Evolutionary conservation across 768 basidiomycete genomes (phyloP).

Genomic region (Rhizopogon vulgaris): DNA sequence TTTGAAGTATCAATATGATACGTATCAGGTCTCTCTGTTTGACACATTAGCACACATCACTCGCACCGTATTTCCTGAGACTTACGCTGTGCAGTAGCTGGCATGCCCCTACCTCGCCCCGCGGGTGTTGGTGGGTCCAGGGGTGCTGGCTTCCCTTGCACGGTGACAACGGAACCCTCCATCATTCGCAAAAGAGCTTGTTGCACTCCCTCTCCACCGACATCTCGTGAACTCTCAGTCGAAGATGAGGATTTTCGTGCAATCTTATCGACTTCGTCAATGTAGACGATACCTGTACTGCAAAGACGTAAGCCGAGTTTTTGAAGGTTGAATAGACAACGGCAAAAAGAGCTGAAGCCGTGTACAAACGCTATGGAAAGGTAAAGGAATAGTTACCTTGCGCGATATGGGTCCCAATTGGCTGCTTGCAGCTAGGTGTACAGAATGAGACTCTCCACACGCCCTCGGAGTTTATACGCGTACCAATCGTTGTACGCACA

Average conservation of each 20-base stretch:
- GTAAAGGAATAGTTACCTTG: slow-evolving; percentile 46
- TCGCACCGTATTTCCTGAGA: slow-evolving; percentile 26
- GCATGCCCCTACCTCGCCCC: slow-evolving; percentile 38
- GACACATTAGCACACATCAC: not conserved
- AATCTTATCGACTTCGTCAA: slow-evolving; percentile 95
- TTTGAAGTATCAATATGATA: slow-evolving; percentile 85
- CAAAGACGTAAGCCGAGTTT: not conserved
- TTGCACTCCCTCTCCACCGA: slow-evolving; percentile 95
- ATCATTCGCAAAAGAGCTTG: slow-evolving; percentile 90
- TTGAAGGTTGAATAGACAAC: slow-evolving; percentile 2
- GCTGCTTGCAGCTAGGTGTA: slow-evolving; percentile 72
- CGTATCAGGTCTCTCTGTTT: slow-evolving; percentile 53
- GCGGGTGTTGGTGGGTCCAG: slow-evolving; percentile 43
- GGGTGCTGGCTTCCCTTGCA: slow-evolving; percentile 63
- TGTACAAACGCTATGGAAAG: not conserved
- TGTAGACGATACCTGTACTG: slow-evolving; percentile 91
- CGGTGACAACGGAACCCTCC: slow-evolving; percentile 83
- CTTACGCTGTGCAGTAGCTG: slow-evolving; percentile 14
- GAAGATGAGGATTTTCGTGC: slow-evolving; percentile 50
- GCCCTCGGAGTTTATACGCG: not conserved
- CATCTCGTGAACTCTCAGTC: slow-evolving; percentile 73
- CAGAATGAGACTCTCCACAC: slow-evolving; percentile 2
- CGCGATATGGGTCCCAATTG: slow-evolving; percentile 80
- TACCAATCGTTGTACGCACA: slow-evolving; percentile 80
- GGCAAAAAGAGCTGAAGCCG: not conserved